Evolutionary conservation across 768 basidiomycete genomes (phyloP), one percentile per base, ranked within the genome.

Genomic region (Chalciporus sphaerocephalus): DNA sequence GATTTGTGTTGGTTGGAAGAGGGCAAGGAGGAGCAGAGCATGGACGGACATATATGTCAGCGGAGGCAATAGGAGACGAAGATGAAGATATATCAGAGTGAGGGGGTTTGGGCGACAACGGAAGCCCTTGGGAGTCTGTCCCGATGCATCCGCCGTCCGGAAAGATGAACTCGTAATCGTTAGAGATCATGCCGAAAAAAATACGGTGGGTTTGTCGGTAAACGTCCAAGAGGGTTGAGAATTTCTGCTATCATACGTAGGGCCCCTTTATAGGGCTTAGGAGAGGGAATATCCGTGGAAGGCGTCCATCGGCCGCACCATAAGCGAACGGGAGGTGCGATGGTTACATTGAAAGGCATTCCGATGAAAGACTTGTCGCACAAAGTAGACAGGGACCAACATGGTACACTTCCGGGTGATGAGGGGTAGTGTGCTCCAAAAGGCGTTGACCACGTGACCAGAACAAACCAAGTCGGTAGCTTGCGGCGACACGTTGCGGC

Each of bases 381-480:
- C 38, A 53, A 54, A 47, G 56, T 44, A 46, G 53, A 57, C 47
- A 56, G 51, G 51, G 38, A 36, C 30, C 38, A 25, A 33, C 17
- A 40, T 40, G 50, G 36, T 11, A 16, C 36, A 12, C 16, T 11
- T 24, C 38, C 30, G 21, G 44, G 22, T 45, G 21, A 25, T 25
- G 38, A 25, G 18, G 25, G 25, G 18, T 12, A 16, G 23, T 17
- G 32, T 36, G 5, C 18, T 28, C 35, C 25, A 28, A 44, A 43
- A 43, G 32, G 21, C 15, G 36, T 35, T 16, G 15, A 10, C 32
- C 57, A 59, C 57, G 57, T 60, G 58, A 50, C 36, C 11, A 36
- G 44, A 32, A 66, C 52, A 65, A 27, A 60, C 52, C 52, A 65
- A 56, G 47, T 38, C 52, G 55, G 60, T 25, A 48, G 41, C 20